phyloP scores from a whole-genome alignment of 805 yeast genomes.

The Lipomyces oligophaga region DNA sequence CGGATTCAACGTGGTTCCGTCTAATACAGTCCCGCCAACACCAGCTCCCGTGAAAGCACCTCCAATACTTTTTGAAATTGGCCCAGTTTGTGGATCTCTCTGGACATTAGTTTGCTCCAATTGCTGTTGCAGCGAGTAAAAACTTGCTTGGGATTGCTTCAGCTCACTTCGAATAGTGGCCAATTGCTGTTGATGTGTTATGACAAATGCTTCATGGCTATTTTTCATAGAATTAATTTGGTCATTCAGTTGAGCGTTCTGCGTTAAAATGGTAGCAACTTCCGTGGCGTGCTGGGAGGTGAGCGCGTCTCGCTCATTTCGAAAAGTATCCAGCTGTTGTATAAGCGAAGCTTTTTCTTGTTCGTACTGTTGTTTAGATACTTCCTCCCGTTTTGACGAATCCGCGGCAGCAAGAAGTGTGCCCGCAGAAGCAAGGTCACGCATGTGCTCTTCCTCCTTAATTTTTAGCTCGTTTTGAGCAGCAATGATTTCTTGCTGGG shows the following conservation, averaged over 20 bases:
- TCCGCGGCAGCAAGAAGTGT: constrained; percentile 7
- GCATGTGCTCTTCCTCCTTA: constrained; percentile 7
- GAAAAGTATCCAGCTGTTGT: not conserved
- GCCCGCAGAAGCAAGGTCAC: constrained; percentile 9
- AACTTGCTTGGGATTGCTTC: too few species aligned
- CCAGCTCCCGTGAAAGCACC: not conserved
- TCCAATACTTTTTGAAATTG: too few species aligned
- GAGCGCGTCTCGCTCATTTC: constrained; percentile 5
- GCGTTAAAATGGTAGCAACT: constrained; percentile 19
- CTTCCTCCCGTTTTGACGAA: not conserved
- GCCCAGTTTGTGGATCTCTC: too few species aligned
- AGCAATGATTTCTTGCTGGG: not conserved
- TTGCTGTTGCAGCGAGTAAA: too few species aligned
- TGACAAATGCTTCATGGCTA: not conserved
- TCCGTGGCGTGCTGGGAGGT: constrained; percentile 17
- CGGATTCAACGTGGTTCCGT: not conserved
- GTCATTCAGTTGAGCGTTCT: constrained; percentile 21
- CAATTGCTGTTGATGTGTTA: not conserved
- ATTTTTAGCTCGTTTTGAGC: not conserved
- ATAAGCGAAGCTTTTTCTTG: constrained; percentile 1
- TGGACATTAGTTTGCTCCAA: too few species aligned
- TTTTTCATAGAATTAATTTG: constrained; percentile 5
- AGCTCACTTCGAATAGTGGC: not conserved
- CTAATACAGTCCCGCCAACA: not conserved
- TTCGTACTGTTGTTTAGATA: not conserved